A percentile compares a stretch with the other conserved stretches of the same genome.
Evolutionary conservation across 192 early-diverging fungal species (phyloP).

Genomic region (Rhizophlyctis rosea): DNA sequence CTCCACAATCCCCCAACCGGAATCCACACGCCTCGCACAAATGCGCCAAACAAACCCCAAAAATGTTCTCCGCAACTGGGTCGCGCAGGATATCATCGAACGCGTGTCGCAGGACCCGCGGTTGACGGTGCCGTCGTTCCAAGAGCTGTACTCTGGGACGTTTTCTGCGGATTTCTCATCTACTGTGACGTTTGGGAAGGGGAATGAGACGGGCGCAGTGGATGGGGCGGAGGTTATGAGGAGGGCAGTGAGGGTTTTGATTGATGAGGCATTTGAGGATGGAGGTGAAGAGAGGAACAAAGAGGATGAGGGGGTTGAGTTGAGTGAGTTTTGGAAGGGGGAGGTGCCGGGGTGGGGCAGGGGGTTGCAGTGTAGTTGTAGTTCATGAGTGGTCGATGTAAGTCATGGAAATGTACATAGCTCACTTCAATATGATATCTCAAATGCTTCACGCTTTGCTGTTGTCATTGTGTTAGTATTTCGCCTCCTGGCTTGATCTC

Average conservation of each 20-base stretch:
- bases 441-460: no score
- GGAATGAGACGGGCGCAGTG: background rate
- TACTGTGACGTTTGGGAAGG: background rate
- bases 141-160: background rate
- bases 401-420: no score
- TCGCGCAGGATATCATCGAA: constrained; percentile 60
- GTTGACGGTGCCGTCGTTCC: background rate
- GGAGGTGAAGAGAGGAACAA: background rate
- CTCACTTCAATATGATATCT: no score
- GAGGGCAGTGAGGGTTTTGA: background rate
- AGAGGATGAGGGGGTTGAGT: background rate
- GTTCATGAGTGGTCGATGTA: no score
- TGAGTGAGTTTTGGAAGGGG: background rate
- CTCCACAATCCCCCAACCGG: background rate
- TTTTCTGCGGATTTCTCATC: background rate
- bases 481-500: no score
- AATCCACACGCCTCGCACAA: constrained; percentile 27
- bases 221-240: background rate
- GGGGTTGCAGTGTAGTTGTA: background rate
- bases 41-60: constrained; percentile 72
- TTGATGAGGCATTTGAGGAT: background rate
- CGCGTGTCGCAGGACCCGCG: constrained; percentile 6
- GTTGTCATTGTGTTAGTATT: no score
- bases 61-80: constrained; percentile 73
- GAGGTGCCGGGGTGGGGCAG: background rate